Conservation (phyloP, 352 stramenopile genomes). For the Pythium aristosporum region DNA sequence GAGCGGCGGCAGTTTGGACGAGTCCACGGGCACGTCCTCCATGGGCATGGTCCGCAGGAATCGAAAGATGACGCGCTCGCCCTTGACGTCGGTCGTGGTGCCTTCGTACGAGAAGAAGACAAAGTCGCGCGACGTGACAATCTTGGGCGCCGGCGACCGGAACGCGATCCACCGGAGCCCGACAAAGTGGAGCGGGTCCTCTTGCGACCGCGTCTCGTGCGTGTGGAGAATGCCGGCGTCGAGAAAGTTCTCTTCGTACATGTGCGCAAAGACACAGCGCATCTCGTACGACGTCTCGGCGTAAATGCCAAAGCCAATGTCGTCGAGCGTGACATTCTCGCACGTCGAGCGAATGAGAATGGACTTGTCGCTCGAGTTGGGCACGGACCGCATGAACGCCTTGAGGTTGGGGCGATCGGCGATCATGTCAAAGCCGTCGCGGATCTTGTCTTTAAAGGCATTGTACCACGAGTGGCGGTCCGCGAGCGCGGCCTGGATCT, state of each 20-base stretch:
- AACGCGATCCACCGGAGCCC: conserved; percentile 48
- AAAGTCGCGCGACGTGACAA: conserved; percentile 41
- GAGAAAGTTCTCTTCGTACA: conserved; percentile 49
- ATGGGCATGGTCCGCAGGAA: conserved; percentile 39
- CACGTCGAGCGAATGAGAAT: conserved; percentile 36
- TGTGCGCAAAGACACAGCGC: conserved; percentile 34
- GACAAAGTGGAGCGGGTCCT: conserved; percentile 48
- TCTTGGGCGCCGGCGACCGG: conserved; percentile 33
- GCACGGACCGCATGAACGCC: conserved; percentile 30
- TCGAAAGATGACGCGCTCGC: conserved; percentile 37
- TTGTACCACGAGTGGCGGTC: conserved; percentile 47
- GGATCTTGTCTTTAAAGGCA: conserved; percentile 32
- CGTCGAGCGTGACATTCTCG: conserved; percentile 35
- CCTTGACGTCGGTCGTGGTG: conserved; percentile 30
- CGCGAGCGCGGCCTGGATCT: conserved; percentile 32
- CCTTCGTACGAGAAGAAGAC: conserved; percentile 47
- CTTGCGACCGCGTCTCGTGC: conserved; percentile 28
- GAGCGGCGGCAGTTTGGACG: conserved; percentile 28
- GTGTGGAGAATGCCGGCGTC: conserved; percentile 47
- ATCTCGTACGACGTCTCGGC: conserved; percentile 37
- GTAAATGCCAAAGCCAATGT: conserved; percentile 38
- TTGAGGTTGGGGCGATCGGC: conserved; percentile 33
- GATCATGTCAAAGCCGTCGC: conserved; percentile 32
- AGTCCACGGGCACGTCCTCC: conserved; percentile 33
- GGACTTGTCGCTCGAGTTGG: conserved; percentile 34